Conservation (phyloP, 2,329 filamentous ascomycete species). For the Claviceps africana region DNA sequence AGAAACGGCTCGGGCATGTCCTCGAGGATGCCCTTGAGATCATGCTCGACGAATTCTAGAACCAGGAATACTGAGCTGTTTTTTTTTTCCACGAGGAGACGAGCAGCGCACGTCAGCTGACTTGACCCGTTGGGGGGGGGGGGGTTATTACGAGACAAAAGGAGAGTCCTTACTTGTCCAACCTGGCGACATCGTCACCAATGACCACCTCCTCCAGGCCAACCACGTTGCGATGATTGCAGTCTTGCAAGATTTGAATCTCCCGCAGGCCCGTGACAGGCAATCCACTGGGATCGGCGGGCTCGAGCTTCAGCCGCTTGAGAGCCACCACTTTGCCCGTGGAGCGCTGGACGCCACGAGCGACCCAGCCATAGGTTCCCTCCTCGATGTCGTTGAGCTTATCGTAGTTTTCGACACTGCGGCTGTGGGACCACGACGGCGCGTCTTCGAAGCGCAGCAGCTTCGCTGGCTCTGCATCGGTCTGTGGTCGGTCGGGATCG, state of each 20-base stretch:
- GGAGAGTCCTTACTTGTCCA: constrained; percentile 37
- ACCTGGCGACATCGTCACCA: constrained; percentile 42
- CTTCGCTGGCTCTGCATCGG: constrained; percentile 28
- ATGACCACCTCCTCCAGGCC: constrained; percentile 71
- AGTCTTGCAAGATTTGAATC: constrained; percentile 79
- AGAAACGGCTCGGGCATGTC: constrained; percentile 92
- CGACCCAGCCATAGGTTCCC: constrained; percentile 90
- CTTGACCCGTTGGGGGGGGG: neutral
- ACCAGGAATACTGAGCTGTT: constrained; percentile 71
- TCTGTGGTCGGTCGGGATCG: constrained; percentile 34
- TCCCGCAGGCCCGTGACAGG: constrained; percentile 87
- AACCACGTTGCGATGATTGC: constrained; percentile 72
- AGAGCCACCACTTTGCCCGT: constrained; percentile 77
- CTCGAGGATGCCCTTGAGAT: constrained; percentile 82
- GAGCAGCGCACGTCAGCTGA: neutral
- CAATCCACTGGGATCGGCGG: constrained; percentile 57
- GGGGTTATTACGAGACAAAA: too few relatives aligned
- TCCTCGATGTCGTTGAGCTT: constrained; percentile 95
- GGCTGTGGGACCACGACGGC: constrained; percentile 52
- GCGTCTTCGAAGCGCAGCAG: constrained; percentile 56
- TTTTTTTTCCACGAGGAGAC: too few relatives aligned
- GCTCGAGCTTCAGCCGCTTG: constrained; percentile 85
- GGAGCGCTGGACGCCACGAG: constrained; percentile 58
- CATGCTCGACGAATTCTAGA: constrained; percentile 95
- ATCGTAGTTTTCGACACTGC: constrained; percentile 78